These are phyloP conservation scores for Cichorium intybus DNA, from an alignment of 140 eudicot species.

Conservation along the genomic window DNA sequence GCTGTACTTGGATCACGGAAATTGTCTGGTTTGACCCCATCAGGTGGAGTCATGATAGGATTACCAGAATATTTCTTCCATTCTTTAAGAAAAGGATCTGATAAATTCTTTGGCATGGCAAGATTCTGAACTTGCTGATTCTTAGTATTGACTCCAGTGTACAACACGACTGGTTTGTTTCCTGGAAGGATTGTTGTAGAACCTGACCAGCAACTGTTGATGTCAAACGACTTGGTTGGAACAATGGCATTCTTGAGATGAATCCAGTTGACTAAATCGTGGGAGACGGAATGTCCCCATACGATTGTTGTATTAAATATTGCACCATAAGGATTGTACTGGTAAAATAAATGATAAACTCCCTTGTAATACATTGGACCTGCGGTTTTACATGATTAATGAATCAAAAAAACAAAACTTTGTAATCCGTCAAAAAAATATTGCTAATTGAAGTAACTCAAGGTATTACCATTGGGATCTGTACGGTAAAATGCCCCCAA, in stretches of 20 bases:
- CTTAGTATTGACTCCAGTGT: conserved; percentile 43
- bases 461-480: conserved; percentile 39
- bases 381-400: background rate
- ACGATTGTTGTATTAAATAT: conserved; percentile 28
- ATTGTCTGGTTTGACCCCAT: conserved; percentile 20
- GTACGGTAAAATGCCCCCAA: background rate
- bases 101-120: conserved; percentile 43
- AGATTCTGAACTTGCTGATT: conserved; percentile 46
- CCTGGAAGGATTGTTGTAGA: conserved; percentile 41
- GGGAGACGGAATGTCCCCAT: conserved; percentile 54
- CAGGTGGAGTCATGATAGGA: conserved; percentile 35
- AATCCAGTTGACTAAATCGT: conserved; percentile 47
- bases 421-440: background rate
- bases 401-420: background rate
- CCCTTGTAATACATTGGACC: conserved; percentile 58
- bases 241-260: conserved; percentile 36
- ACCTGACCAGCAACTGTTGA: conserved; percentile 48
- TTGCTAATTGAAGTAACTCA: background rate
- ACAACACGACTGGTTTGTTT: conserved; percentile 42
- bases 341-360: conserved; percentile 54
- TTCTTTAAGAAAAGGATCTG: conserved; percentile 52
- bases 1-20: conserved; percentile 67
- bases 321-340: conserved; percentile 43
- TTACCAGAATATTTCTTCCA: conserved; percentile 39
- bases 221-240: conserved; percentile 40